A percentile compares a stretch with the other conserved stretches of the same genome.
Conservation (phyloP, 2,329 filamentous ascomycete genomes). For the Aspergillus phoenicis region DNA sequence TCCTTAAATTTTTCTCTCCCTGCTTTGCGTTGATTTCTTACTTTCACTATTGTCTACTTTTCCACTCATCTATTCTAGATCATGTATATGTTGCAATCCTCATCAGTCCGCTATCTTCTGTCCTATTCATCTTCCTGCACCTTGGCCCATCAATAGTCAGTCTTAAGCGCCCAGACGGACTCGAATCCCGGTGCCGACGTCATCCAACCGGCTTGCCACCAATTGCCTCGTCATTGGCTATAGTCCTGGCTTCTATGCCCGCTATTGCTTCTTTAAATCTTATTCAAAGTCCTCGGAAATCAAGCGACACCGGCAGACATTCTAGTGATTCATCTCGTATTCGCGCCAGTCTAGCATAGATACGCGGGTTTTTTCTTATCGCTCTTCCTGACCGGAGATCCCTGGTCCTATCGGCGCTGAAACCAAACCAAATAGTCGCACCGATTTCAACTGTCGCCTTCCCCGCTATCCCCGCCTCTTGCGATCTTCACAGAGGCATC, state of each 20-base stretch:
- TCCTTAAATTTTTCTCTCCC: constrained; percentile 14
- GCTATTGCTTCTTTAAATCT: neutral
- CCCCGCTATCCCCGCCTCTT: constrained; percentile 4
- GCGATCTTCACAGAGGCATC: neutral
- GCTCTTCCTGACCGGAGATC: neutral
- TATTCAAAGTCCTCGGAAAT: neutral
- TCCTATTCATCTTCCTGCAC: neutral
- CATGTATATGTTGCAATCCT: constrained; percentile 4
- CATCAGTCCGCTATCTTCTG: neutral
- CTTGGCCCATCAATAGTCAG: neutral
- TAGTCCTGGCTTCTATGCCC: neutral
- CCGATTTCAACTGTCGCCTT: constrained; percentile 7
- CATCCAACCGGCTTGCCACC: constrained; percentile 17
- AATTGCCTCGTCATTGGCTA: constrained; percentile 1
- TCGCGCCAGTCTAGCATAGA: neutral
- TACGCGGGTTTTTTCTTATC: neutral
- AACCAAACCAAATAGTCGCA: neutral
- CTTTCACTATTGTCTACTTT: neutral
- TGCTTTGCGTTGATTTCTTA: constrained; percentile 6
- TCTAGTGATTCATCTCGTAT: neutral
- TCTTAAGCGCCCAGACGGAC: neutral
- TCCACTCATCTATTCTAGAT: neutral
- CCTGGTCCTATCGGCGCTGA: neutral
- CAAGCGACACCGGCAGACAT: too few relatives aligned
- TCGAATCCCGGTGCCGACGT: constrained; percentile 9